Evolutionary conservation across 1,284 basidiomycete genomes (phyloP), one percentile per base, ranked within the genome.

Genomic region (Acaromyces ingoldii): DNA sequence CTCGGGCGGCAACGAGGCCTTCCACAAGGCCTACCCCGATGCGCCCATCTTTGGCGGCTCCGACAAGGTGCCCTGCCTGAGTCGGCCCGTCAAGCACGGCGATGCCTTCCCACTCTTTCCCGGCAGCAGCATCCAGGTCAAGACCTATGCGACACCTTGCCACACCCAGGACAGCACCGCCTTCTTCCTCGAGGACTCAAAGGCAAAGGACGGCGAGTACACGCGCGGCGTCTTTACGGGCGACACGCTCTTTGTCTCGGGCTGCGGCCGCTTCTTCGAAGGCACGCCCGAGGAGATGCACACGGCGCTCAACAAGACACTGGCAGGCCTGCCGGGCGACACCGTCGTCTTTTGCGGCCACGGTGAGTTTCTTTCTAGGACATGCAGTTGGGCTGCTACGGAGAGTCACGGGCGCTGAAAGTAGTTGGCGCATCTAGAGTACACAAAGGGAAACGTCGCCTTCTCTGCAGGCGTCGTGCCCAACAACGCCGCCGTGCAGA

Each of bases 261-360:
- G 92, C 6, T 93, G 89, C 72, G 93, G 93, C n/a, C 84, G 91
- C 6, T 97, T 97, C 82, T 97, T 97, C 70, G 92, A 97, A 77
- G 92, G 42, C 6, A 40, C 82, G 4, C 85, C 85, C 2, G 78
- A 81, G 9, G 85, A 97, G 77, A 98, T 98, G 93, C 81, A 88
- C 80, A 86, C 68, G 76, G 80, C 5, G 83, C 90, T 95, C 37
- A 82, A 83, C 30, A 85, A 89, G 70, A 81, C 56, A 83, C 81
- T 78, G 28, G 60, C 67, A 11, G 81, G 81, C 0, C 81, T 98
- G 9, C 91, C 92, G 0, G 80, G 85, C 58, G 79, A 85, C 53
- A 96, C 93, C 0, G 72, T 88, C 43, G 85, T 91, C 6, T 91
- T 87, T 78, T 86, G 87, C 67, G 93, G 93, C 0, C 93, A 98